Base-by-base conservation (phyloP, 2,329 filamentous ascomycete genomes). In the Fusarium odoratissimum region DNA sequence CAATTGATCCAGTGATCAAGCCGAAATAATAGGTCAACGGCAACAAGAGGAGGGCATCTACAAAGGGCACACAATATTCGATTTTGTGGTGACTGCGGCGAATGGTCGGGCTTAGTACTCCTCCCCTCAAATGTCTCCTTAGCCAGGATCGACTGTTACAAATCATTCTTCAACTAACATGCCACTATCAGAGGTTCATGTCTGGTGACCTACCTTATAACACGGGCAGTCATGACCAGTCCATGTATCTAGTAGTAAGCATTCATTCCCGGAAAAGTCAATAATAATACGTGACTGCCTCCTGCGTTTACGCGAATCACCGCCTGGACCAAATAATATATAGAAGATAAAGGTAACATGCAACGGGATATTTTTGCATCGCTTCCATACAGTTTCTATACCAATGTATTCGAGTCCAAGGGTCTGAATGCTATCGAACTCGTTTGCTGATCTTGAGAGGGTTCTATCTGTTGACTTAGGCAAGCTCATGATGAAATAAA, bases 381-480 rank as follows among this genome's bases (percentile, higher is more conserved):
- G 11, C 28, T 33, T 14, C 30, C 11, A n/a, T 48, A 10, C 33
- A 40, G 10, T 38, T 38, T 28, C 13, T 28, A 17, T 30, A 6
- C 33, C 14, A 38, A 30, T 40, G 21, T 13, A 28, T 40, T 40
- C 13, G 6, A 33, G 31, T 14, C 33, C 23, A 21, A 17, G 40
- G 23, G 19, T 54, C 23, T 40, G 7, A 11, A 21, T 28, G 23
- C 33, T n/a, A 38, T 28, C 33, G 23, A 21, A 52, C 7, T 21
- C 19, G 33, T 38, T 52, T 42, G 30, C 25, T 21, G 40, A 30
- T 54, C 21, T 54, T 41, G 44, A 48, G 30, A 54, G 45, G 33
- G 21, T 48, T 73, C 45, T 73, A 40, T 58, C 44, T 42, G n/a
- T 37, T 17, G 31, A 48, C 46, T 35, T 49, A 40, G 46, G 31